phyloP scores from a whole-genome alignment of 2,329 filamentous ascomycete species.

The Rasamsonia emersonii region DNA sequence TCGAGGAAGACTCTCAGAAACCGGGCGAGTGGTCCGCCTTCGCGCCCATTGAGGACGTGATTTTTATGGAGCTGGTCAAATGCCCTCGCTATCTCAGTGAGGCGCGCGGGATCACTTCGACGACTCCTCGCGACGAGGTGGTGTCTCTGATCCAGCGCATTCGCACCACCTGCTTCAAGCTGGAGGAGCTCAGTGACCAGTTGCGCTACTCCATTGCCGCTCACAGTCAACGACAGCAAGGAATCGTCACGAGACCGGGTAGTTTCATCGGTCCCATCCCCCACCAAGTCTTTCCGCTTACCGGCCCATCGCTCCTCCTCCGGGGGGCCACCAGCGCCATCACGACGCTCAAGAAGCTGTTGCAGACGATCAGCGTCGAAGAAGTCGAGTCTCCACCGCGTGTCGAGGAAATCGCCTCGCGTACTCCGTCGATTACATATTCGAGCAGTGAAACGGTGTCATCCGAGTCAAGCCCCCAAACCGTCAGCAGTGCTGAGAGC shows the following conservation, averaged over 20 bases:
- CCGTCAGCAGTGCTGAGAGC: too few species aligned
- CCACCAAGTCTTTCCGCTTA: slow-evolving; percentile 15
- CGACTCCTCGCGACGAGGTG: slow-evolving; percentile 1
- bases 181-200: slow-evolving; percentile 9
- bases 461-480: background rate
- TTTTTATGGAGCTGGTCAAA: slow-evolving; percentile 20
- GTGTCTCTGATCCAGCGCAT: slow-evolving; percentile 12
- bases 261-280: slow-evolving; percentile 18
- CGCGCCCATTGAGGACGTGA: slow-evolving; percentile 15
- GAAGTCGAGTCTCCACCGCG: slow-evolving; percentile 7
- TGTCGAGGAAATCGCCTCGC: slow-evolving; percentile 11
- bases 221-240: slow-evolving; percentile 16
- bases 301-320: slow-evolving; percentile 17
- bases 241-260: slow-evolving; percentile 13
- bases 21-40: slow-evolving; percentile 17
- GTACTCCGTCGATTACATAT: slow-evolving; percentile 4
- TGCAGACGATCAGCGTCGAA: slow-evolving; percentile 9
- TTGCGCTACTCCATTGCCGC: slow-evolving; percentile 14
- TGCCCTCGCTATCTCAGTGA: slow-evolving; percentile 21
- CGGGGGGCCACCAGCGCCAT: slow-evolving; percentile 17
- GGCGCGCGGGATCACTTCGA: slow-evolving; percentile 9
- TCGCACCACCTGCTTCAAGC: slow-evolving; percentile 9
- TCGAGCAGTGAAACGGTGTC: too few species aligned
- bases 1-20: slow-evolving; percentile 17
- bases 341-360: slow-evolving; percentile 12